Percentiles rank a stretch among this genome's conserved stretches.
Conservation (phyloP, 345 rosid genomes). For the Salix caprea region DNA sequence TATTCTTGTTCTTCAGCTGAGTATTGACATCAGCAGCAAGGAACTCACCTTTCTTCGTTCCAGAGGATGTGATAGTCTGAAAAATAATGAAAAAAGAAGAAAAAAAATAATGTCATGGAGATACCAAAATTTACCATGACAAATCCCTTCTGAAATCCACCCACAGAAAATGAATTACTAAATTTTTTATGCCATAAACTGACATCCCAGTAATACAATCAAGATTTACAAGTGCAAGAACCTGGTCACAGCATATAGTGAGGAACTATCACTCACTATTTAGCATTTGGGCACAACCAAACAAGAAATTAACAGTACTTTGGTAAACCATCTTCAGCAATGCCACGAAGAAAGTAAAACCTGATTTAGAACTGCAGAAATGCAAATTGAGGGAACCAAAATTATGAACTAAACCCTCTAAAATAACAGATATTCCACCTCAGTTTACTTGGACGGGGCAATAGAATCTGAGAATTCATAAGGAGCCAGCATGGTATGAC, state of each 20-base stretch:
- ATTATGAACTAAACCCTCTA: slow-evolving; percentile 1
- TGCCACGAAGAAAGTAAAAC: background rate
- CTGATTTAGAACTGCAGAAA: background rate
- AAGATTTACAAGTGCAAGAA: background rate
- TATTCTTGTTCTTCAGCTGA: slow-evolving; percentile 83
- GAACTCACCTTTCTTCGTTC: slow-evolving; percentile 68
- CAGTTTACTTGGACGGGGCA: slow-evolving; percentile 3
- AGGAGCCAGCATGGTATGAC: slow-evolving; percentile 1
- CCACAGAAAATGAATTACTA: background rate
- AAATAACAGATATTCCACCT: slow-evolving; percentile 4
- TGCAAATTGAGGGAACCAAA: background rate
- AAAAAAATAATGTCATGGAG: background rate
- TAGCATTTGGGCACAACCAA: background rate
- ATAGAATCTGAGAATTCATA: slow-evolving; percentile 4
- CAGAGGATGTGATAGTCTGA: slow-evolving; percentile 74
- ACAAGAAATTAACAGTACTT: background rate
- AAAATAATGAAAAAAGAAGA: background rate
- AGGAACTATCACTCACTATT: too few relatives aligned
- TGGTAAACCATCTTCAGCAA: background rate
- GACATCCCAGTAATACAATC: background rate
- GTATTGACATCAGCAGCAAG: slow-evolving; percentile 77
- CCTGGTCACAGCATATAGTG: too few relatives aligned
- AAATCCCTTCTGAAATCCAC: background rate
- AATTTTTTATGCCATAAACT: background rate
- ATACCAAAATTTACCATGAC: background rate